Base-by-base conservation (phyloP, 2,329 filamentous ascomycete species). In the Dryadomyces sulphureus region DNA sequence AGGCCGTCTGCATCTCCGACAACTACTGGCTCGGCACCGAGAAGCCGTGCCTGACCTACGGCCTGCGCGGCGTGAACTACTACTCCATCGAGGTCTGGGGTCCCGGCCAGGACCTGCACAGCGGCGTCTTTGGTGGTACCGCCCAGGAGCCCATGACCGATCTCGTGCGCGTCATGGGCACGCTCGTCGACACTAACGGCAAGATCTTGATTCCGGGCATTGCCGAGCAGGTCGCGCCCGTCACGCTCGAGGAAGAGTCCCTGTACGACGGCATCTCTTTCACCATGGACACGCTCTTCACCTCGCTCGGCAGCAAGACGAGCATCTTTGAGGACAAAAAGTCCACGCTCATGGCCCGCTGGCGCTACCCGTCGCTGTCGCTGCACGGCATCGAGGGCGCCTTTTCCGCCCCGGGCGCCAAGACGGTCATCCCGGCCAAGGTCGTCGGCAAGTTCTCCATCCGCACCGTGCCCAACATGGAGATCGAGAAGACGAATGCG, bases 11-110 rank as follows among this genome's bases (percentile, higher is more conserved):
- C 69, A 98, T 98, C 61, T 94, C 87, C 41, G 92, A 98, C 66
- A 98, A 98, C 75, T 98, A 98, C 79, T 98, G 92, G 92, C 80
- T 98, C 36, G 92, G 92, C 49, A 96, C 92, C 6, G 88, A 96
- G 74, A 95, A 95, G 75, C 92, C 92, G 12, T 98, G 92, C 65
- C 68, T 98, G 59, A 98, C 92, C 9, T 98, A 98, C 63, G 92
- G 92, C 56, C 82, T 98, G 52, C 84, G 92, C 54, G 92, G 92
- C 45, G 93, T 86, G 79, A 96, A 93, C 71, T 98, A 98, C 75
- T 98, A 96, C 72, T 85, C 83, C 45, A 67, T 98, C 55, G 84
- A 92, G 65, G 72, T 98, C 52, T 88, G 84, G 8, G 92, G 92
- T 1, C 92, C 92, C 11, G 92, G 81, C 36, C 85, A 90, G 54